Percentiles rank a stretch among this genome's conserved stretches.
Conservation (phyloP, 345 rosid species). For the Punica granatum region DNA sequence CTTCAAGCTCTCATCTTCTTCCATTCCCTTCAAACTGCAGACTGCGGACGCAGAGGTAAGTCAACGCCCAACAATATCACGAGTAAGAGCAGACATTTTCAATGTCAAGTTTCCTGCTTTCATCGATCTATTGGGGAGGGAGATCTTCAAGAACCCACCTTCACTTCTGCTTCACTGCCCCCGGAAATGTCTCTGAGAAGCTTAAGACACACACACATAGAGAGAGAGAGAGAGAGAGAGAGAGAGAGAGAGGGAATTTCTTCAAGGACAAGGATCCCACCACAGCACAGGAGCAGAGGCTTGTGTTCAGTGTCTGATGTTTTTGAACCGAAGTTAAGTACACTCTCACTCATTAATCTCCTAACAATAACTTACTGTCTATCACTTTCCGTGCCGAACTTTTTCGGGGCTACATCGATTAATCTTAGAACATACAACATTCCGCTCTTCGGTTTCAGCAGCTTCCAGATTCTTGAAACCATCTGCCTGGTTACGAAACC, state of each 20-base stretch:
- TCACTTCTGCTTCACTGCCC: background rate
- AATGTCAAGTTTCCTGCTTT: background rate
- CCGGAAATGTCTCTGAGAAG: background rate
- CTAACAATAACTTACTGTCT: no score
- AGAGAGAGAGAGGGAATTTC: background rate
- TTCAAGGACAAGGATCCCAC: slow-evolving; percentile 1
- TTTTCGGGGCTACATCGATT: background rate
- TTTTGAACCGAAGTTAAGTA: no score
- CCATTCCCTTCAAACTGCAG: slow-evolving; percentile 31
- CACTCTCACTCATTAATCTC: no score
- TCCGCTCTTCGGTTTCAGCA: background rate
- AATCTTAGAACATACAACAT: background rate
- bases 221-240: background rate
- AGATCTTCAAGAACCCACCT: slow-evolving; percentile 1
- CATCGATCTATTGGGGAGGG: background rate
- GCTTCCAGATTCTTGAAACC: background rate
- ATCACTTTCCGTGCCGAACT: background rate
- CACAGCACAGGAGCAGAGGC: background rate
- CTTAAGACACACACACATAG: background rate
- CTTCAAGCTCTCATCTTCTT: slow-evolving; percentile 29
- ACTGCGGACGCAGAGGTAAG: background rate
- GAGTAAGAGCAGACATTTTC: background rate
- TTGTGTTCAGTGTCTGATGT: background rate
- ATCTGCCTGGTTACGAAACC: background rate
- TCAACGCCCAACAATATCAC: background rate